Evolutionary conservation across 2,329 filamentous ascomycete genomes (phyloP).

Genomic region (Fusarium caatingaense): DNA sequence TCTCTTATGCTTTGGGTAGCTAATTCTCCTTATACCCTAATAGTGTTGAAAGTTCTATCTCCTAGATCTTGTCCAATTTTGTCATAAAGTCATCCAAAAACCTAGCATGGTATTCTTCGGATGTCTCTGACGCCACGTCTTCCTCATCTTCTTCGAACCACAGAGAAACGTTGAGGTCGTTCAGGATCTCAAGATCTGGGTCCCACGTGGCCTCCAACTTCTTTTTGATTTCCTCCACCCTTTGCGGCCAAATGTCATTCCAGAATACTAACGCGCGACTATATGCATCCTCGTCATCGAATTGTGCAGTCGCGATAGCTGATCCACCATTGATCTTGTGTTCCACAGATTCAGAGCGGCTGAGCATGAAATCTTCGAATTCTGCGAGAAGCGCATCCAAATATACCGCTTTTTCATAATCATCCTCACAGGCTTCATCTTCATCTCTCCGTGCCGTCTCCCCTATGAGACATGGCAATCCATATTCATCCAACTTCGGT

Average conservation of each 20-base stretch:
- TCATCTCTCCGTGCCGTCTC: background rate
- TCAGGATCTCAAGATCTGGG: background rate
- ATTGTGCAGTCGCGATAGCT: fast-evolving
- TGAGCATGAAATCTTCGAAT: background rate
- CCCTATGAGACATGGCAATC: too few relatives aligned
- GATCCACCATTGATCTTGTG: fast-evolving
- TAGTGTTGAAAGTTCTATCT: fast-evolving
- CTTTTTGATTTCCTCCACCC: background rate
- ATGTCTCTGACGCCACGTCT: background rate
- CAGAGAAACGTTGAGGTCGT: background rate
- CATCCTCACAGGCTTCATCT: background rate
- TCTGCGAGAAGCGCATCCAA: background rate
- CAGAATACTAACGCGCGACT: background rate
- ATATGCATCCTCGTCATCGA: fast-evolving
- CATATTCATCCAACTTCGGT: background rate
- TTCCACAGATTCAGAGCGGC: fast-evolving
- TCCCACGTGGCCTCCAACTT: background rate
- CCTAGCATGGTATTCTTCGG: fast-evolving
- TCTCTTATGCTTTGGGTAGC: too few relatives aligned
- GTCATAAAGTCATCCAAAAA: background rate
- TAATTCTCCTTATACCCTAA: fast-evolving
- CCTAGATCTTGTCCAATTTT: background rate
- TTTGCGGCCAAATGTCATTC: background rate
- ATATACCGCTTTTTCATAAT: background rate
- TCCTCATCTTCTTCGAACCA: background rate